phyloP scores from a whole-genome alignment of 2,329 filamentous ascomycete genomes.

The Corniculantispora saksenae region DNA sequence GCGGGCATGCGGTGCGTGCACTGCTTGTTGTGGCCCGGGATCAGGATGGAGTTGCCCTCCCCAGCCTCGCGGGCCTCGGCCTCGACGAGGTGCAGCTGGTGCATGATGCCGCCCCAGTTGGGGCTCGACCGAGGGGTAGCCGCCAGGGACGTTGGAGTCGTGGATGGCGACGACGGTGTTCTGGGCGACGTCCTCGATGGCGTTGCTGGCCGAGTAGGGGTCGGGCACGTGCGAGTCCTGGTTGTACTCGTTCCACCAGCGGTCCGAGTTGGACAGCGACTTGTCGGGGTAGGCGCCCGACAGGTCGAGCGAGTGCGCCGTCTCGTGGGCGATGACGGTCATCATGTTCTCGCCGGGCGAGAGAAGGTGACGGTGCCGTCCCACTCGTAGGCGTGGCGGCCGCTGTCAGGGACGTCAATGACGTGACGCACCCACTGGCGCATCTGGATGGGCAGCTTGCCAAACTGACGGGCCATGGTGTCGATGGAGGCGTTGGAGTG shows the following conservation, averaged over 20 bases:
- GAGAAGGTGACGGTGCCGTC: slow-evolving; percentile 15
- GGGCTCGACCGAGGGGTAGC: slow-evolving; percentile 7
- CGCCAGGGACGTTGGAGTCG: slow-evolving; percentile 14
- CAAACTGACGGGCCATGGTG: slow-evolving; percentile 28
- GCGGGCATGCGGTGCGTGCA: slow-evolving; percentile 15
- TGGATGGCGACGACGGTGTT: slow-evolving; percentile 17
- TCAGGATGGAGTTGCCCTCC: slow-evolving; percentile 14
- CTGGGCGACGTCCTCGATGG: slow-evolving; percentile 17
- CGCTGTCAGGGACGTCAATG: slow-evolving; percentile 11
- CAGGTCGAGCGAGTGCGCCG: slow-evolving; percentile 15
- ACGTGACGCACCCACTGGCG: slow-evolving; percentile 28
- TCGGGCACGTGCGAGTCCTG: slow-evolving; percentile 16
- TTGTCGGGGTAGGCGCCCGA: slow-evolving; percentile 11
- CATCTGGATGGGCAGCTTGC: slow-evolving; percentile 29
- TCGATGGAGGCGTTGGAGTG: slow-evolving; percentile 22
- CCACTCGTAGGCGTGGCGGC: slow-evolving; percentile 11
- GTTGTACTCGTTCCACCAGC: slow-evolving; percentile 15
- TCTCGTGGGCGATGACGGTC: slow-evolving; percentile 17
- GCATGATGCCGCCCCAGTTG: slow-evolving; percentile 8
- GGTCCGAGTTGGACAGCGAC: slow-evolving; percentile 16
- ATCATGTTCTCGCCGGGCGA: slow-evolving; percentile 15
- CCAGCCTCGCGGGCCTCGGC: slow-evolving; percentile 12
- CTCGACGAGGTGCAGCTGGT: slow-evolving; percentile 18
- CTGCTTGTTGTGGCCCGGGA: slow-evolving; percentile 9
- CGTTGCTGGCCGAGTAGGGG: slow-evolving; percentile 12